phyloP scores from a whole-genome alignment of 2,329 filamentous ascomycete genomes.

The Penicillium freii region DNA sequence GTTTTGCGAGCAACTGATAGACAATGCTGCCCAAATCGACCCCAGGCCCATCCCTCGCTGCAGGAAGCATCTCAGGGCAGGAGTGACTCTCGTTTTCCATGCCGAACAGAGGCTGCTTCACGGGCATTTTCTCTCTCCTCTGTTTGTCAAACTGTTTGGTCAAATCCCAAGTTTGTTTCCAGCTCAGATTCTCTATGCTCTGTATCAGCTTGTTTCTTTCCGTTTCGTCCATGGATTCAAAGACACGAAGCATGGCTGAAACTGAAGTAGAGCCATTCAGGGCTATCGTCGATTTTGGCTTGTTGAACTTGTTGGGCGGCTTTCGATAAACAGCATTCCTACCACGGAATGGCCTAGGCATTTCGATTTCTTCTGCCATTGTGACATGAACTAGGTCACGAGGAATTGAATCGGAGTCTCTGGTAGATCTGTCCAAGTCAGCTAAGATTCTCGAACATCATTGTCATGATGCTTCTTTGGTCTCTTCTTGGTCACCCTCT shows the following conservation, averaged over 20 bases:
- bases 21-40: conserved; percentile 23
- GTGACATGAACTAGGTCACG: not conserved
- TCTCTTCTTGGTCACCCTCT: not conserved
- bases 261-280: not conserved
- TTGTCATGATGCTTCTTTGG: not conserved
- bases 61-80: conserved; percentile 22
- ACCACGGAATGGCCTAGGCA: not conserved
- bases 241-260: not conserved
- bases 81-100: conserved; percentile 4
- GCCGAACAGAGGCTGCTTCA: not conserved
- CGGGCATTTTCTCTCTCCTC: not conserved
- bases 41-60: conserved; percentile 31
- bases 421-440: not conserved
- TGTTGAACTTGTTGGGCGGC: not conserved
- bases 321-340: not conserved
- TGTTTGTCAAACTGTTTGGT: not conserved
- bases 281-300: not conserved
- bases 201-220: not conserved
- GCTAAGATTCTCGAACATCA: not conserved
- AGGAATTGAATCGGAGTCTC: not conserved
- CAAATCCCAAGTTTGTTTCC: not conserved
- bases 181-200: conserved; percentile 1
- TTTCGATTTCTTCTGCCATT: conserved; percentile 1
- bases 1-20: conserved; percentile 15
- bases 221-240: not conserved